phyloP scores from a whole-genome alignment of 2,329 filamentous ascomycete genomes.

The Colletotrichum gloeosporioides region DNA sequence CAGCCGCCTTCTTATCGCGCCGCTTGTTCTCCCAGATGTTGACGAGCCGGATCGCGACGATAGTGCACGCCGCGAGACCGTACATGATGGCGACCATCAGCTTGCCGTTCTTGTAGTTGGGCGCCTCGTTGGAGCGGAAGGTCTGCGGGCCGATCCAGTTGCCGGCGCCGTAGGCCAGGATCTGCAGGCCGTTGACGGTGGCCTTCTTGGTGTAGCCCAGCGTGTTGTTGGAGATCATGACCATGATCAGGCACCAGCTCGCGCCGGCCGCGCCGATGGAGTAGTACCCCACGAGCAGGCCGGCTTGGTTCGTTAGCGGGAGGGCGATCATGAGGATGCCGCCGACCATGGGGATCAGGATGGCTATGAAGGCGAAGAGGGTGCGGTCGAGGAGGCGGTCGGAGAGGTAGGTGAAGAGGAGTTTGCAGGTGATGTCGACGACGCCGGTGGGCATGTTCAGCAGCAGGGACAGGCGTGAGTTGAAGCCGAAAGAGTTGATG shows the following conservation, averaged over 20 bases:
- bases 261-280: conserved; percentile 28
- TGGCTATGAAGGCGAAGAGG: conserved; percentile 29
- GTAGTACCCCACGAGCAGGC: conserved; percentile 27
- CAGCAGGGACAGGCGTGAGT: conserved; percentile 1
- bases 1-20: conserved; percentile 28
- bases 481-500: conserved; percentile 25
- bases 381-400: conserved; percentile 29
- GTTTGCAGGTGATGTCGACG: conserved; percentile 23
- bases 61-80: conserved; percentile 17
- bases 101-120: conserved; percentile 28
- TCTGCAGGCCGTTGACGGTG: conserved; percentile 28
- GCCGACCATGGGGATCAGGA: conserved; percentile 30
- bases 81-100: conserved; percentile 29
- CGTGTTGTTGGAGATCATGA: conserved; percentile 31
- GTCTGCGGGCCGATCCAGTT: conserved; percentile 30
- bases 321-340: conserved; percentile 32
- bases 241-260: conserved; percentile 30
- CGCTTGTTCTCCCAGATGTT: conserved; percentile 29
- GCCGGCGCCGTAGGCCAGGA: conserved; percentile 24
- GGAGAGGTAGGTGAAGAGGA: conserved; percentile 30
- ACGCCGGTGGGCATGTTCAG: conserved; percentile 25
- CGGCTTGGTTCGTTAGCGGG: conserved; percentile 26
- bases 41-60: conserved; percentile 19
- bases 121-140: conserved; percentile 26
- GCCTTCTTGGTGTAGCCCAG: conserved; percentile 34